Evolutionary conservation across 805 yeast genomes (phyloP).

Genomic region (Cyberlindnera sargentensis): DNA sequence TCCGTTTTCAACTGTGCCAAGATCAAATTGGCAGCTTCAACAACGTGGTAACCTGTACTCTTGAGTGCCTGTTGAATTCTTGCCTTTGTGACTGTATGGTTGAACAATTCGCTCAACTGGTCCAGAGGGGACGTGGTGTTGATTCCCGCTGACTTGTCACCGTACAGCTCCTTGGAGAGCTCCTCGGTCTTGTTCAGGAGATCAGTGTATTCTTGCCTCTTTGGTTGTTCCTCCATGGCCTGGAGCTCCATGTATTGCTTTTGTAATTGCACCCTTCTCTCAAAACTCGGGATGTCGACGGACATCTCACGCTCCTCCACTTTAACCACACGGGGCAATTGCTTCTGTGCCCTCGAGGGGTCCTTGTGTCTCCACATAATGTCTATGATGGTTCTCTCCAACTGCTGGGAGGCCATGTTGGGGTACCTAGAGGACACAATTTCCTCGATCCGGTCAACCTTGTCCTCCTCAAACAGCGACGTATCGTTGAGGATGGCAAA

Average conservation of each 20-base stretch:
- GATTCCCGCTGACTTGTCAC: constrained; percentile 3
- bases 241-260: constrained; percentile 16
- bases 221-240: not conserved
- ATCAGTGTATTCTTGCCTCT: constrained; percentile 12
- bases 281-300: constrained; percentile 21
- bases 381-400: constrained; percentile 32
- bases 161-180: constrained; percentile 17
- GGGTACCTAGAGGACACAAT: constrained; percentile 21
- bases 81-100: constrained; percentile 24
- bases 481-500: constrained; percentile 27
- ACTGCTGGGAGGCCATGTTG: constrained; percentile 16
- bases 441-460: constrained; percentile 31
- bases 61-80: constrained; percentile 32
- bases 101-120: constrained; percentile 27
- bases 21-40: constrained; percentile 18
- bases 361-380: constrained; percentile 35
- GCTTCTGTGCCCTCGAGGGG: constrained; percentile 15
- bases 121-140: constrained; percentile 29
- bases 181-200: constrained; percentile 14
- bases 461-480: constrained; percentile 30
- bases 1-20: constrained; percentile 16
- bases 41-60: constrained; percentile 30
- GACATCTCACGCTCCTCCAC: constrained; percentile 13
- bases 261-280: constrained; percentile 21
- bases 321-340: constrained; percentile 16